Conservation (phyloP, 2,329 filamentous ascomycete species). For the Aspergillus fijiensis region DNA sequence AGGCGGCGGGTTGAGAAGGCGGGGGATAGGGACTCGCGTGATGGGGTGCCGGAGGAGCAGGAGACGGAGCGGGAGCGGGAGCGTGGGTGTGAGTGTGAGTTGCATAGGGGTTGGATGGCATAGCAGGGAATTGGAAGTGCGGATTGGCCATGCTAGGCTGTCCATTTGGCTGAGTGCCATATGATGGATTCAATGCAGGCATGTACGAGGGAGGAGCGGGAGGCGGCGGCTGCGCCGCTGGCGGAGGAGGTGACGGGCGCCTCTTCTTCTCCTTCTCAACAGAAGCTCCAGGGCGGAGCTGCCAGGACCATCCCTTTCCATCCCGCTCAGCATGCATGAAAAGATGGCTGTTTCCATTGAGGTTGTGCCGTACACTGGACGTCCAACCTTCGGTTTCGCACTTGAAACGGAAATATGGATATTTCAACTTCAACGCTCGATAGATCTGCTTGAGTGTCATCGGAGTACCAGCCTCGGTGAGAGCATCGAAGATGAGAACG, state of each 20-base stretch:
- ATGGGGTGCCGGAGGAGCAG: slow-evolving; percentile 21
- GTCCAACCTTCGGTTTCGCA: slow-evolving; percentile 66
- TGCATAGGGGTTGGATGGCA: slow-evolving; percentile 35
- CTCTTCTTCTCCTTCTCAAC: slow-evolving; percentile 61
- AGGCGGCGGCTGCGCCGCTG: slow-evolving; percentile 31
- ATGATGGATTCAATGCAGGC: slow-evolving; percentile 34
- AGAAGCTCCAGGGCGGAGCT: slow-evolving; percentile 58
- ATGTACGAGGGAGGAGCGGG: slow-evolving; percentile 37
- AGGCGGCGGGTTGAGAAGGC: slow-evolving; percentile 26
- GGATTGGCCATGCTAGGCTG: slow-evolving; percentile 34
- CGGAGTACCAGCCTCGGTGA: slow-evolving; percentile 56
- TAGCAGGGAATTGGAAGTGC: slow-evolving; percentile 41
- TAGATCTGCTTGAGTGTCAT: slow-evolving; percentile 68
- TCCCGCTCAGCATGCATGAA: slow-evolving; percentile 62
- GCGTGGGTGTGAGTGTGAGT: not conserved
- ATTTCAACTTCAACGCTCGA: slow-evolving; percentile 61
- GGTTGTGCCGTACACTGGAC: slow-evolving; percentile 65
- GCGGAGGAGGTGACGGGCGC: slow-evolving; percentile 43
- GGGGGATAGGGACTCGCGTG: slow-evolving; percentile 26
- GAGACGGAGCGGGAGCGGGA: slow-evolving; percentile 25
- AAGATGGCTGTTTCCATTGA: slow-evolving; percentile 56
- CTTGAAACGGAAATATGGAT: slow-evolving; percentile 61
- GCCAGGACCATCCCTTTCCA: slow-evolving; percentile 65
- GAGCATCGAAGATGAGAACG: slow-evolving; percentile 62
- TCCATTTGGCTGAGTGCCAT: slow-evolving; percentile 29